These are phyloP conservation scores for Rhodomyrtus psidioides DNA, from an alignment of 441 rosid species.

Conservation along the genomic window DNA sequence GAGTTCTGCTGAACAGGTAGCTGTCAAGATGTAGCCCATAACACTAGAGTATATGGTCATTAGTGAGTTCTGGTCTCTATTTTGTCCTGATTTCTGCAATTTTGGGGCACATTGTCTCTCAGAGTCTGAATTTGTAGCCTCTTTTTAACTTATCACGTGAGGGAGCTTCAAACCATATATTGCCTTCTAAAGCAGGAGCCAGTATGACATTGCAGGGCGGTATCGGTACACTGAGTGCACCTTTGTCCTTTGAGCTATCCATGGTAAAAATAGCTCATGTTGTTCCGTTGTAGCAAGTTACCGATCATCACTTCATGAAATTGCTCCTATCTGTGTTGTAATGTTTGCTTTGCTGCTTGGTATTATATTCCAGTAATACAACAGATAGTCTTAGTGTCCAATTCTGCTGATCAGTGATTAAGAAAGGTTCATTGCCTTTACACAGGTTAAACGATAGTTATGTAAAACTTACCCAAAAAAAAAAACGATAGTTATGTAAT, in stretches of 20 bases:
- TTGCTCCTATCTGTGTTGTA: neutral
- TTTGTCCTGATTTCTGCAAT: neutral
- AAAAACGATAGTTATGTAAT: neutral
- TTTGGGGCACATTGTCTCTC: neutral
- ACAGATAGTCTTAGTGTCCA: neutral
- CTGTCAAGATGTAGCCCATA: conserved; percentile 46
- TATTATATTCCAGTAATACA: neutral
- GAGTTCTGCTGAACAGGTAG: conserved; percentile 73
- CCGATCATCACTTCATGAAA: neutral
- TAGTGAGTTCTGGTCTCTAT: neutral
- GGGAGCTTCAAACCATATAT: neutral
- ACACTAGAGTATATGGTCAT: neutral
- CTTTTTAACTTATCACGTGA: neutral
- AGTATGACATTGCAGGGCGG: neutral
- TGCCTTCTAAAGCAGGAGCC: neutral
- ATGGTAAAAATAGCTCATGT: neutral
- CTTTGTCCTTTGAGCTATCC: neutral
- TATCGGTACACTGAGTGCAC: neutral
- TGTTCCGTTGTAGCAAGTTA: neutral
- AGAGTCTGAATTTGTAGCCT: neutral
- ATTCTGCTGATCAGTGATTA: neutral
- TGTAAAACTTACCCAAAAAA: no score
- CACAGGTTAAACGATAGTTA: neutral
- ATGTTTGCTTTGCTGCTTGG: neutral
- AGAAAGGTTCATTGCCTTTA: neutral